Evolutionary conservation across 345 rosid genomes (phyloP).

Genomic region (Brassica juncea): DNA sequence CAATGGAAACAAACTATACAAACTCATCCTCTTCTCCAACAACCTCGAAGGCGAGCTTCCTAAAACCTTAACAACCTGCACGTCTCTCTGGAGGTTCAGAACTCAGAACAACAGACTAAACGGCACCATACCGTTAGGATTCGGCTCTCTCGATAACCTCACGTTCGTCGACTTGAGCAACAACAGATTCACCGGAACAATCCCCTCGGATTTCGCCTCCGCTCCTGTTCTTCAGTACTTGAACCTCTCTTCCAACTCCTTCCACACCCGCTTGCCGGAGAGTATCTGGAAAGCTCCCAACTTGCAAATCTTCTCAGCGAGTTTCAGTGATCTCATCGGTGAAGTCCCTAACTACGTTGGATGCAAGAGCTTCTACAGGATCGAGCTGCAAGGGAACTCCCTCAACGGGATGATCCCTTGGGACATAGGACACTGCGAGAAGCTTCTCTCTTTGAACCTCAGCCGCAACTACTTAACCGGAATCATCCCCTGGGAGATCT

Average conservation of each 20-base stretch:
- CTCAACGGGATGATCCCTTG: constrained; percentile 77
- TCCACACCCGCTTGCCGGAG: constrained; percentile 51
- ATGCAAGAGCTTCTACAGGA: constrained; percentile 68
- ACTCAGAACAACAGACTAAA: constrained; percentile 64
- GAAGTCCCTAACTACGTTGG: constrained; percentile 72
- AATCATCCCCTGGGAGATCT: constrained; percentile 82
- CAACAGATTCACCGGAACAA: constrained; percentile 65
- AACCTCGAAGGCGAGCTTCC: constrained; percentile 57
- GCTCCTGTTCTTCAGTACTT: constrained; percentile 65
- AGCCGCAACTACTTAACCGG: constrained; percentile 76
- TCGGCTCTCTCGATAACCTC: constrained; percentile 63
- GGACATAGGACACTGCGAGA: constrained; percentile 83
- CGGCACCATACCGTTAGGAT: constrained; percentile 73
- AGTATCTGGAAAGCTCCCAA: constrained; percentile 71
- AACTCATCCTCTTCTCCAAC: constrained; percentile 89
- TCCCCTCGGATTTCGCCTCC: constrained; percentile 69
- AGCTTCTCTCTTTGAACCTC: constrained; percentile 67
- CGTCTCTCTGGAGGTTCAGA: constrained; percentile 64
- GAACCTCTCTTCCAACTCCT: constrained; percentile 71
- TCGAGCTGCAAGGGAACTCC: constrained; percentile 74
- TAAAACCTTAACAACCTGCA: constrained; percentile 54
- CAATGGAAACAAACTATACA: constrained; percentile 66
- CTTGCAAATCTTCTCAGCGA: constrained; percentile 73
- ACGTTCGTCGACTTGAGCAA: constrained; percentile 71
- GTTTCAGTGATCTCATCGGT: constrained; percentile 53